Base-by-base conservation (phyloP, 257 asterid species). In the Gentiana dahurica region DNA sequence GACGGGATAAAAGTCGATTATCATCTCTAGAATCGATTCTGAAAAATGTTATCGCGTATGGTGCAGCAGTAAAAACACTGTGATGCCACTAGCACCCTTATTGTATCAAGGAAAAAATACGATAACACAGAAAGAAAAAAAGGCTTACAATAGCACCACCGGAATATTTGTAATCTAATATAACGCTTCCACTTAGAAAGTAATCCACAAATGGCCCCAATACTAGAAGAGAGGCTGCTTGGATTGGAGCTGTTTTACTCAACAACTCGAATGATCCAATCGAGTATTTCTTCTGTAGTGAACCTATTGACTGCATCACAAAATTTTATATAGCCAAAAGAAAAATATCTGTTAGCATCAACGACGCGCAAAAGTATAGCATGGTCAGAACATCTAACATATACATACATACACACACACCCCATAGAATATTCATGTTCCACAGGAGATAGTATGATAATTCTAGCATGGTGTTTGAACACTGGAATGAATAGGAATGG, bases 221-320 rank as follows among this genome's bases (percentile, higher is more conserved):
- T 62, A 91, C 78, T 36, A 91, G 94, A 68, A 91, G 95, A 63
- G 98, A 91, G 55, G 81, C 74, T 49, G 98, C 95, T 79, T 91
- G 98, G 55, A 91, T 91, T 3, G 98, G 98, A 36, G 98, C 94
- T 51, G 98, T 91, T 81, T 78, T 91, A 70, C 96, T 91, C 79
- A 91, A 70, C 63, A 91, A 65, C 62, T 91, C 98, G 52, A 91
- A 91, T 12, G 98, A 91, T 68, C 98, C 98, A 55, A 91, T 74
- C 5, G 87, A 78, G 79, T 91, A 91, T 78, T 91, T 91, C 77
- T 87, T 91, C 79, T 91, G 98, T 78, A 91, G 71, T 58, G 98
- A 87, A 46, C 98, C 98, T 71, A 91, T 91, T 24, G 98, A 91
- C 98, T 91, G 95, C 82, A 76, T 48, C 59, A 48, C 48, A 44